Percentiles rank a stretch among this genome's conserved stretches.
phyloP scores from a whole-genome alignment of 116 monocot species.

The Cymodocea nodosa region DNA sequence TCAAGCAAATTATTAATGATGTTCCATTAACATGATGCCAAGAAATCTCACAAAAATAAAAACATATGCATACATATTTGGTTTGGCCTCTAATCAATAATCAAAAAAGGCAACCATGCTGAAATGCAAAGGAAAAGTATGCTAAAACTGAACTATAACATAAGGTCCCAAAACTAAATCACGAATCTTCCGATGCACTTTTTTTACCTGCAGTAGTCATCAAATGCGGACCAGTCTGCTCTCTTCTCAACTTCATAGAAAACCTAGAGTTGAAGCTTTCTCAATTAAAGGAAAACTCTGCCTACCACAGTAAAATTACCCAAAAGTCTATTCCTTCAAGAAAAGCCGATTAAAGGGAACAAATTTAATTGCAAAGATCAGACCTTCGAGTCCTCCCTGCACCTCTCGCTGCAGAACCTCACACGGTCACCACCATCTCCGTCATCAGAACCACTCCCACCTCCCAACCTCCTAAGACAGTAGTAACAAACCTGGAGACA shows the following conservation, averaged over 20 bases:
- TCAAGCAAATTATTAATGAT: no score
- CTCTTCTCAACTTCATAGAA: constrained; percentile 52
- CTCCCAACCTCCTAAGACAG: constrained; percentile 51
- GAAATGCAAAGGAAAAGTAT: no score
- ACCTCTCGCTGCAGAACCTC: no score
- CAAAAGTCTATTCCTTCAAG: background rate
- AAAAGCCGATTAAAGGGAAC: background rate
- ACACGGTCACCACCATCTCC: constrained; percentile 31
- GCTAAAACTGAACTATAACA: background rate
- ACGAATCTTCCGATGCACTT: background rate
- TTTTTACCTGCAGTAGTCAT: constrained; percentile 65
- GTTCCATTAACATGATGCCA: no score
- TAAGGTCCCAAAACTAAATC: background rate
- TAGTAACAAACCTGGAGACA: constrained; percentile 61
- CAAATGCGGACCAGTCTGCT: constrained; percentile 61
- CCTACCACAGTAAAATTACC: background rate
- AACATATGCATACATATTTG: no score
- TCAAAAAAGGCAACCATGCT: no score
- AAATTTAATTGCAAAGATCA: background rate
- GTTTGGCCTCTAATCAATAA: no score
- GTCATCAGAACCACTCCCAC: constrained; percentile 27
- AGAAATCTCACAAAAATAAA: no score
- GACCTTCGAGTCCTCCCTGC: constrained; percentile 33
- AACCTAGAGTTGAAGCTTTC: constrained; percentile 19
- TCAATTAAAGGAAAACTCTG: background rate